Evolutionary conservation across 768 basidiomycete genomes (phyloP), one percentile per base, ranked within the genome.

Genomic region (Obba rivulosa): DNA sequence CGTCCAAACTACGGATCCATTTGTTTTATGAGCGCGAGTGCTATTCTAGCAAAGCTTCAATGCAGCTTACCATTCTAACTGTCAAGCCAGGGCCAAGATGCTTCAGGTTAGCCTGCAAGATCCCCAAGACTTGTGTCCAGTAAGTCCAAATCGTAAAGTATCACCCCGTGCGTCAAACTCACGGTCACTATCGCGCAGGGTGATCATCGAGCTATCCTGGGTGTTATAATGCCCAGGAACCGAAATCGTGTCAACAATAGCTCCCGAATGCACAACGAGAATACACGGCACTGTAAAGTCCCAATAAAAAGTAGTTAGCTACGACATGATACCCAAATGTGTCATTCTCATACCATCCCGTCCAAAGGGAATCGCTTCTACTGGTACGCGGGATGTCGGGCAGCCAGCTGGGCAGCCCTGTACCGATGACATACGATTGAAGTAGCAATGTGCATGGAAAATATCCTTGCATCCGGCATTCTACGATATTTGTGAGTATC

Each of bases 371-470:
- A 46, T 34, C 16, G 45, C 31, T 36, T 46, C 34, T 4, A 20
- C 34, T 11, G 34, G 36, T 22, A 46, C 21, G 4, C 28, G 16
- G 17, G 34, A 4, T 10, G 18, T 23, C 4, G 45, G 45, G 23
- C 45, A 46, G 7, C 45, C 45, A 4, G 45, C 31, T 4, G 45
- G 45, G 34, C 45, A 46, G 4, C 45, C 45, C 34, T 46, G 45
- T 7, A 17, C 18, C 17, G 21, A 13, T 4, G 34, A 36, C 11
- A 34, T 22, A 18, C 34, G 45, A 18, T 17, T 16, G 21, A 46
- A 46, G 23, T 46, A 46, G 22, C 45, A 46, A 36, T 46, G 45
- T 5, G 45, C 45, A 22, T 46, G 45, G 21, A 46, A 46, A 4
- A 46, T 37, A 23, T 46, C 34, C 18, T 34, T 34, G 36, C 45